Conservation (phyloP, 495 filamentous ascomycete species). For the Ascodesmis nigricans region DNA sequence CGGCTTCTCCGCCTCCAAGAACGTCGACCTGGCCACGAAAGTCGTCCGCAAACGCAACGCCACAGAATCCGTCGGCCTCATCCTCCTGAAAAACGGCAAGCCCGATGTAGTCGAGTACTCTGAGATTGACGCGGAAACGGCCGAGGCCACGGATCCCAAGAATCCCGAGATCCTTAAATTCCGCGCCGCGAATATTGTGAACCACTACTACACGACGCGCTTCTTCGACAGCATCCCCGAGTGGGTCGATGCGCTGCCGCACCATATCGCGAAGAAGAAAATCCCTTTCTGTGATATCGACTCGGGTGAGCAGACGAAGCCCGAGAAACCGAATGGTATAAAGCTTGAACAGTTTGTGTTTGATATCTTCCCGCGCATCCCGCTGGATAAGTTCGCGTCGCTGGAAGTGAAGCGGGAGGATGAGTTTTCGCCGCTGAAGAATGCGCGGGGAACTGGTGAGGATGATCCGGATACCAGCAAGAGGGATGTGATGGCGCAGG, state of each 20-base stretch:
- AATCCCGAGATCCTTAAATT: constrained; percentile 67
- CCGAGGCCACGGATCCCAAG: constrained; percentile 75
- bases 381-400: constrained; percentile 73
- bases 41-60: constrained; percentile 96
- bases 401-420: constrained; percentile 93
- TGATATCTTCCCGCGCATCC: constrained; percentile 82
- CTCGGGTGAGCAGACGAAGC: constrained; percentile 61
- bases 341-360: constrained; percentile 99
- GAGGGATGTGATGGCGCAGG: constrained; percentile 72
- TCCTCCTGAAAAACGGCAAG: constrained; percentile 82
- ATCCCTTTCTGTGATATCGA: constrained; percentile 65
- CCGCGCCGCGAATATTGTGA: constrained; percentile 97
- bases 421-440: constrained; percentile 97
- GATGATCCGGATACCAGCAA: constrained; percentile 88
- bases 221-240: constrained; percentile 80
- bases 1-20: constrained; percentile 68
- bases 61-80: constrained; percentile 87
- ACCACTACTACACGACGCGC: constrained; percentile 94
- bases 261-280: constrained; percentile 96
- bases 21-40: constrained; percentile 94
- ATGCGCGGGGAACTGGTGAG: constrained; percentile 70
- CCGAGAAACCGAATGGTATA: constrained; percentile 85
- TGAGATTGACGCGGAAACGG: constrained; percentile 71
- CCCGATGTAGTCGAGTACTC: constrained; percentile 98
- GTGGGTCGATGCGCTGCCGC: constrained; percentile 67